Evolutionary conservation across 257 asterid genomes (phyloP).

Genomic region (Knoxia roxburghii): DNA sequence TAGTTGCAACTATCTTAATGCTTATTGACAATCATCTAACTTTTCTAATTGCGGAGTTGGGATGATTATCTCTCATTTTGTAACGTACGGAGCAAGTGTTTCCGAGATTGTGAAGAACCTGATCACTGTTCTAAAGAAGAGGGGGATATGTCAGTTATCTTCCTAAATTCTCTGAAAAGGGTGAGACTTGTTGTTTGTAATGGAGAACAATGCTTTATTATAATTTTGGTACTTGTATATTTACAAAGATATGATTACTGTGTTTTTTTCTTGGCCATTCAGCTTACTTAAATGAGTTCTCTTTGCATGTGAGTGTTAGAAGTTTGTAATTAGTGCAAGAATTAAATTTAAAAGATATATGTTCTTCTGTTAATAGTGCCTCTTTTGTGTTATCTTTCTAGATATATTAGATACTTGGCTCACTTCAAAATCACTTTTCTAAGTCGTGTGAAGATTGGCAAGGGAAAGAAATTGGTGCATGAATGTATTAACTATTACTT

Average conservation of each 20-base stretch:
- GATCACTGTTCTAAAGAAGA: constrained; percentile 61
- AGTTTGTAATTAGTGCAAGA: not conserved
- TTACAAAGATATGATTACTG: not conserved
- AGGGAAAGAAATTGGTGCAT: not conserved
- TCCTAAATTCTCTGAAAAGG: constrained; percentile 69
- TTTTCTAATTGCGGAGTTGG: not conserved
- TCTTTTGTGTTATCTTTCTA: not conserved
- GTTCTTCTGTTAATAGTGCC: too few species aligned
- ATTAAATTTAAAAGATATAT: not conserved
- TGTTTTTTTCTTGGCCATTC: not conserved
- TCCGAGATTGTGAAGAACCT: constrained; percentile 83
- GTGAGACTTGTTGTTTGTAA: constrained; percentile 30
- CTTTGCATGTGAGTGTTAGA: not conserved
- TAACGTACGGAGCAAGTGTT: constrained; percentile 54
- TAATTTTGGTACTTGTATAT: not conserved
- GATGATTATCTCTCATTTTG: constrained; percentile 62
- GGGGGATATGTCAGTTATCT: constrained; percentile 50
- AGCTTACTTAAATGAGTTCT: not conserved
- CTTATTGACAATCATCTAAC: not conserved
- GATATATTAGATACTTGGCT: not conserved
- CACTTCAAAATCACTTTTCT: not conserved
- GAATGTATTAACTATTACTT: too few species aligned
- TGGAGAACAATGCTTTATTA: not conserved
- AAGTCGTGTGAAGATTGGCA: too few species aligned
- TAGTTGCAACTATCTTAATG: constrained; percentile 9